phyloP scores from a whole-genome alignment of 805 yeast species.

The Lipomyces starkeyi region DNA sequence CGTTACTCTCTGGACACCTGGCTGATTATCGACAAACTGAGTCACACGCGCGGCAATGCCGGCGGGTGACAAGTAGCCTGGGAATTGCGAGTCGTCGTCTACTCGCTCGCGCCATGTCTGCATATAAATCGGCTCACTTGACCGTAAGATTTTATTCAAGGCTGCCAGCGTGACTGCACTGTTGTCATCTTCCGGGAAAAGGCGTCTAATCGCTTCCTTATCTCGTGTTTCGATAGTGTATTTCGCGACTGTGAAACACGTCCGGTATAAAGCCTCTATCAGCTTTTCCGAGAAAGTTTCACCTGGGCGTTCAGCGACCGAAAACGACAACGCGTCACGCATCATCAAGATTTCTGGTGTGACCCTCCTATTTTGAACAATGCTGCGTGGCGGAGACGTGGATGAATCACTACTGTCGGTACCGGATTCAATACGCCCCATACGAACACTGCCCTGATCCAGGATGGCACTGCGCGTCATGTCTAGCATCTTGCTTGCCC shows the following conservation, averaged over 20 bases:
- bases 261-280: constrained; percentile 16
- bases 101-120: background rate
- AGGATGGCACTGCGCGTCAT: constrained; percentile 11
- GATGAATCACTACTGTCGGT: background rate
- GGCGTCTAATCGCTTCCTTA: constrained; percentile 1
- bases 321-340: background rate
- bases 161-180: background rate
- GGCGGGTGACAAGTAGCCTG: constrained; percentile 11
- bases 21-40: background rate
- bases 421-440: background rate
- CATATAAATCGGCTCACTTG: constrained; percentile 2
- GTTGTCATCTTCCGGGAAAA: constrained; percentile 16
- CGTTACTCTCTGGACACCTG: background rate
- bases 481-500: constrained; percentile 11
- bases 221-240: constrained; percentile 1
- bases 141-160: background rate
- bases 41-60: constrained; percentile 8
- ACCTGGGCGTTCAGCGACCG: background rate
- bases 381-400: background rate
- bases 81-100: constrained; percentile 2
- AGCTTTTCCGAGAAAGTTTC: constrained; percentile 8
- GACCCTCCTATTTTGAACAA: background rate
- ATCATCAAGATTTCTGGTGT: background rate
- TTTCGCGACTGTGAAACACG: constrained; percentile 19
- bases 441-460: background rate